Evolutionary conservation across 176 grass and related monocot species (phyloP), one percentile per base, ranked within the genome.

Genomic region (Paspalum vaginatum): DNA sequence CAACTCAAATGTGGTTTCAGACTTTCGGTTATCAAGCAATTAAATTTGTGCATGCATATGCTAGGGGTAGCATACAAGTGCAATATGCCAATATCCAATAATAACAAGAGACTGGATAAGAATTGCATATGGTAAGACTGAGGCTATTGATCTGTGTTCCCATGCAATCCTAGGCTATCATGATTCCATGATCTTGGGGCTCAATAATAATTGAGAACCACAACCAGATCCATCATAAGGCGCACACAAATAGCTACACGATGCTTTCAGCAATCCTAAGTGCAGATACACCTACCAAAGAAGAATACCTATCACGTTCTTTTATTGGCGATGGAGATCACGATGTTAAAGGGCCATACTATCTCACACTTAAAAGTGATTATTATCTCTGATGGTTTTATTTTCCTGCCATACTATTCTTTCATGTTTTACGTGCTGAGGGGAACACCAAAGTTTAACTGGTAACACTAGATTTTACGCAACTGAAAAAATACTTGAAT

Each of bases 261-360:
- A 32, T 70, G 17, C 46, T 70, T 82, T 70, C 65, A 78, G 66
- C 26, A 82, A 65, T 65, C 48, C 49, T n/a, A 62, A 71, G 13
- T 40, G 39, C 20, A 49, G 20, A 50, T 87, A 58, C 54, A 73
- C 38, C 49, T 26, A 47, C 15, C 57, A 72, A 83, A 78, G 38
- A 25, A 73, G 20, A 21, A 72, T 70, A 24, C 1, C 0, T 3
- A 38, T 42, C 9, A 4, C 27, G 57, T 5, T 82, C 0, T 77
- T 32, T 65, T 42, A 59, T 60, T 50, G 59, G 59, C 2, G 1
- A 61, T 32, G 25, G 25, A 32, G 59, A 61, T 22, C 12, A 14
- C 24, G 12, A 61, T 61, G 25, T 61, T 22, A 27, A 61, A 61
- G 24, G 59, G 59, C 6, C 11, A 61, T 25, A 27, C 24, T 61